phyloP scores from a whole-genome alignment of 352 stramenopile genomes.

The Aphanomyces euteiches region DNA sequence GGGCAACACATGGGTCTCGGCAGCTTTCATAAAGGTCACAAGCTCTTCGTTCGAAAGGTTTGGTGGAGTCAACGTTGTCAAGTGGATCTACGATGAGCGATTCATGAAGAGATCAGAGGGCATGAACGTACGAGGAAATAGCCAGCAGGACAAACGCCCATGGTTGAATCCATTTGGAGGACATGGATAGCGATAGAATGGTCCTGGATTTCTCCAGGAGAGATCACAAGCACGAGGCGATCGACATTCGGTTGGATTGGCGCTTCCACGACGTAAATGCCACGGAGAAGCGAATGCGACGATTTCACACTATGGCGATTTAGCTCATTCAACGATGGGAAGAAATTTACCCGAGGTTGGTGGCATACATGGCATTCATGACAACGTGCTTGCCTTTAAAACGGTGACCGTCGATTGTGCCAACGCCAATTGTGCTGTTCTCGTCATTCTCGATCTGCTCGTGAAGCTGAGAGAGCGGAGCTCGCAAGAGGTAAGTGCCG shows the following conservation, averaged over 20 bases:
- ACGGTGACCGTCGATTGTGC: slow-evolving; percentile 39
- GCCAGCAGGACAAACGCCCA: slow-evolving; percentile 56
- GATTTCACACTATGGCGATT: not conserved
- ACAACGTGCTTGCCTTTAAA: slow-evolving; percentile 53
- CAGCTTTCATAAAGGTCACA: slow-evolving; percentile 37
- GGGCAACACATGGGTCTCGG: slow-evolving; percentile 34
- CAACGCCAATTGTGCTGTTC: slow-evolving; percentile 33
- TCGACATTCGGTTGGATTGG: slow-evolving; percentile 45
- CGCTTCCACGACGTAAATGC: slow-evolving; percentile 49
- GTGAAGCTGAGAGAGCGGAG: slow-evolving; percentile 41
- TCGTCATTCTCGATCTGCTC: slow-evolving; percentile 40
- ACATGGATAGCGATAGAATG: slow-evolving; percentile 68
- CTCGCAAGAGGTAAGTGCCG: slow-evolving; percentile 77
- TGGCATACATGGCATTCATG: slow-evolving; percentile 51
- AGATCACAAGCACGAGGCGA: slow-evolving; percentile 63
- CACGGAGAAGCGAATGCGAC: slow-evolving; percentile 40
- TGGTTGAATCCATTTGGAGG: slow-evolving; percentile 63
- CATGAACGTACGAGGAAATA: slow-evolving; percentile 42
- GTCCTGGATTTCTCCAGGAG: slow-evolving; percentile 50
- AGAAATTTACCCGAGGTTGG: slow-evolving; percentile 32
- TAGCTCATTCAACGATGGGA: slow-evolving; percentile 3
- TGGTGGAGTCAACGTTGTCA: slow-evolving; percentile 50
- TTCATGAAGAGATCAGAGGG: not conserved
- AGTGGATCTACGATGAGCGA: slow-evolving; percentile 34
- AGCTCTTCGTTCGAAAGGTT: slow-evolving; percentile 47